Evolutionary conservation across 305 asterid genomes (phyloP), one percentile per base, ranked within the genome.

Genomic region (Euphrasia arctica): DNA sequence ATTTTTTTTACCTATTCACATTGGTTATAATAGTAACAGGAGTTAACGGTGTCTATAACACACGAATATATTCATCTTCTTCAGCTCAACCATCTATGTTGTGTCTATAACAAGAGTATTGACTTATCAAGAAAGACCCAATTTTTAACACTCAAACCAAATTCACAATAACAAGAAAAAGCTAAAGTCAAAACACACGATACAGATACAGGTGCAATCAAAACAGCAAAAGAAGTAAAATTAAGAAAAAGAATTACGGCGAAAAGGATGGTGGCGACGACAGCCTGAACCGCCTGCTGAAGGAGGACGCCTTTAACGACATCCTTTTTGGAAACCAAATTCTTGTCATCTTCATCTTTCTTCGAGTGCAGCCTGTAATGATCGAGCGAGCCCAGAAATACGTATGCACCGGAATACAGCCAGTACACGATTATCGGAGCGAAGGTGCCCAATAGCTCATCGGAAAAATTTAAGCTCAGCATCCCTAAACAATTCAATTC

Each of bases 221-320:
- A 54, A 11, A 9, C 34, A 54, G 34, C 59, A 54, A 9, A 54
- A 14, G n/a, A 54, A 25, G 22, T 0, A 14, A 52, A 52, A 52
- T 4, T 3, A 6, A 18, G 10, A 54, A 58, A n/a, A 10, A 5
- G 14, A 36, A 45, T 81, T 50, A 89, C 98, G 51, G 96, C 87
- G 31, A 83, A 91, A 32, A 89, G 91, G 10, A 86, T 27, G 43
- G 89, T 82, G 45, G 98, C 96, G 25, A 87, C 95, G 41, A 78
- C 48, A 49, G 95, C 96, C 78, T 91, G 98, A 76, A 91, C 83
- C 45, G 81, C 81, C 81, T 91, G 98, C 70, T 91, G 98, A 45
- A 88, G 91, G 65, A 89, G 85, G 41, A 91, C 98, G 15, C 98
- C 98, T 72, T 82, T 88, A 69, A 87, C 83, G 65, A 91, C 98